Conservation (phyloP, 1,139 yeast genomes). For the Yamadazyma jaroonii region DNA sequence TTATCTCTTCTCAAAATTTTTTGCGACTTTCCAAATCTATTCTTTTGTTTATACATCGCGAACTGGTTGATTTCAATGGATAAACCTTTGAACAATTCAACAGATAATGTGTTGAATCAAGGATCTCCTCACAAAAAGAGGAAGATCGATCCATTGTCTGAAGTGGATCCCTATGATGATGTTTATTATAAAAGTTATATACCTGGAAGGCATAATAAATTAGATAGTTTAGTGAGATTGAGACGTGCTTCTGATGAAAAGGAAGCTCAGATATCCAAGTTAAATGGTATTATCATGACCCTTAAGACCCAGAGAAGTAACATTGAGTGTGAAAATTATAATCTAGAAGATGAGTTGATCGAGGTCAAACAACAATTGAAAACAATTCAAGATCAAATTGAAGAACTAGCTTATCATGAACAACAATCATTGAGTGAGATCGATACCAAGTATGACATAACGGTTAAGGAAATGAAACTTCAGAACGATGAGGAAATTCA, state of each 20-base stretch:
- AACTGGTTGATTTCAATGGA: not conserved
- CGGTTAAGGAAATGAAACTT: conserved; percentile 30
- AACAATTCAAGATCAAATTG: conserved; percentile 24
- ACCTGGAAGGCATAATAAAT: conserved; percentile 13
- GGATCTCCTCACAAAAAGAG: conserved; percentile 8
- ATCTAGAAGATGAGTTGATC: conserved; percentile 32
- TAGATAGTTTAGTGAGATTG: conserved; percentile 12
- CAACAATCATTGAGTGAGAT: conserved; percentile 25
- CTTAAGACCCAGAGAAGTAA: conserved; percentile 37
- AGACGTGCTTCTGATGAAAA: conserved; percentile 11
- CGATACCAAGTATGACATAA: conserved; percentile 32
- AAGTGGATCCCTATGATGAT: not conserved
- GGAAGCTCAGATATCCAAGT: conserved; percentile 12
- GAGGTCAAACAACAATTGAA: conserved; percentile 19
- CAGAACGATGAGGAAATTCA: conserved; percentile 34
- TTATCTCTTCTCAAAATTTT: conserved; percentile 3
- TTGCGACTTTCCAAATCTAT: not conserved
- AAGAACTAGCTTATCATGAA: conserved; percentile 28
- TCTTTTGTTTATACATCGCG: not conserved
- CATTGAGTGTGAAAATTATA: conserved; percentile 35
- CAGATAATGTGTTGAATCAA: conserved; percentile 2
- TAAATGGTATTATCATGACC: conserved; percentile 25
- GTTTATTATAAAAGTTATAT: conserved; percentile 11
- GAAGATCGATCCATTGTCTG: conserved; percentile 2
- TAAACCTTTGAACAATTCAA: not conserved